Evolutionary conservation across 129 eudicot species (phyloP).

Genomic region (Mikania micrantha): DNA sequence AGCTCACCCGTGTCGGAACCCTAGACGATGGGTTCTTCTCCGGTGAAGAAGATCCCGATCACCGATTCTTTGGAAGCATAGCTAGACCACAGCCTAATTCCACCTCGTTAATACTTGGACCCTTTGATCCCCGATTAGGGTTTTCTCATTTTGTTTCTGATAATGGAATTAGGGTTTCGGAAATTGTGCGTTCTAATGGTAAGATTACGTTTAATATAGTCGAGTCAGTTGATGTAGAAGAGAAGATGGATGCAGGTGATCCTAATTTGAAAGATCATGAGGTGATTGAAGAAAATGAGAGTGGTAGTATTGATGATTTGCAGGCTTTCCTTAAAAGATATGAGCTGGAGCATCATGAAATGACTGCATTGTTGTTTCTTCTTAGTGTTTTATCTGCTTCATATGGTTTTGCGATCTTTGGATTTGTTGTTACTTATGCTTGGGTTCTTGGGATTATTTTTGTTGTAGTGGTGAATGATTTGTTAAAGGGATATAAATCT

Average conservation of each 20-base stretch:
- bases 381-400: constrained; percentile 63
- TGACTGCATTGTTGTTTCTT: constrained; percentile 59
- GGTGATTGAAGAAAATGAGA: constrained; percentile 25
- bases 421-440: constrained; percentile 77
- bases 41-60: constrained; percentile 61
- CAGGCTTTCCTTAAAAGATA: constrained; percentile 48
- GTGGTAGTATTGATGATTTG: constrained; percentile 39
- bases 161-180: constrained; percentile 43
- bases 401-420: constrained; percentile 72
- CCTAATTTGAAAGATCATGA: neutral
- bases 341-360: constrained; percentile 64
- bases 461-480: constrained; percentile 57
- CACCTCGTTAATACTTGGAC: constrained; percentile 25
- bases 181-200: constrained; percentile 35
- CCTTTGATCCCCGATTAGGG: constrained; percentile 33
- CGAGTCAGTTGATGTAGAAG: constrained; percentile 1
- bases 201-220: constrained; percentile 39
- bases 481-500: constrained; percentile 54
- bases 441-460: constrained; percentile 81
- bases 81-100: constrained; percentile 28
- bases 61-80: constrained; percentile 46
- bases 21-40: constrained; percentile 89
- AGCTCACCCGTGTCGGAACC: constrained; percentile 93
- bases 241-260: neutral
- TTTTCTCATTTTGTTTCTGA: constrained; percentile 39